Percentiles rank a stretch among this genome's conserved stretches.
Conservation (phyloP, 164 flowering plant genomes). For the Chimonanthus praecox region DNA sequence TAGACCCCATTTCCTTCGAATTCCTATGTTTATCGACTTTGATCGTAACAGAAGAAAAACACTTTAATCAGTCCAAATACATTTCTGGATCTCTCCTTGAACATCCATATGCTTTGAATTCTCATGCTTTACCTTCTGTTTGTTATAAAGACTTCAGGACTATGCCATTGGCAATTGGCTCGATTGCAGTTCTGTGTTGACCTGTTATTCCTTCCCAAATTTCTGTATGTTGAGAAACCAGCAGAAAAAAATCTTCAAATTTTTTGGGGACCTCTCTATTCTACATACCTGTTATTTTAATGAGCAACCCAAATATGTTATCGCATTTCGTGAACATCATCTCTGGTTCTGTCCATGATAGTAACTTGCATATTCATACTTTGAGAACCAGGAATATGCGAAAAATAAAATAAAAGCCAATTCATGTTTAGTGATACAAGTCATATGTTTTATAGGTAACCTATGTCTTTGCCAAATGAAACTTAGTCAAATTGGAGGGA, state of each 20-base stretch:
- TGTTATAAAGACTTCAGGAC: neutral
- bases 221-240: neutral
- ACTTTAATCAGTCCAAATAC: neutral
- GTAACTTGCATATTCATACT: no score
- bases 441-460: no score
- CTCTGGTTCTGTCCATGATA: no score
- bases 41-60: neutral
- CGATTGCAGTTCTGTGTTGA: neutral
- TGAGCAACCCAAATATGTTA: no score
- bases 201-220: neutral
- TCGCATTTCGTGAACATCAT: no score
- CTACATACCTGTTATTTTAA: no score
- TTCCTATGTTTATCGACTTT: neutral
- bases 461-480: no score
- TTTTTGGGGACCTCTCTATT: no score
- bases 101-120: neutral
- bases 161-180: neutral
- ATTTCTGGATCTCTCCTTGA: neutral
- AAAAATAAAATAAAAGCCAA: no score
- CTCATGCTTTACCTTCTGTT: neutral
- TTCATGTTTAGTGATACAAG: no score
- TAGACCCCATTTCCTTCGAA: conserved; percentile 3
- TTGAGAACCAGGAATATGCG: no score
- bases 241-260: neutral
- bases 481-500: no score